These are phyloP conservation scores for Ophiocordyceps polyrhachis-furcata DNA, from an alignment of 2,329 filamentous ascomycete genomes.

Conservation along the genomic window DNA sequence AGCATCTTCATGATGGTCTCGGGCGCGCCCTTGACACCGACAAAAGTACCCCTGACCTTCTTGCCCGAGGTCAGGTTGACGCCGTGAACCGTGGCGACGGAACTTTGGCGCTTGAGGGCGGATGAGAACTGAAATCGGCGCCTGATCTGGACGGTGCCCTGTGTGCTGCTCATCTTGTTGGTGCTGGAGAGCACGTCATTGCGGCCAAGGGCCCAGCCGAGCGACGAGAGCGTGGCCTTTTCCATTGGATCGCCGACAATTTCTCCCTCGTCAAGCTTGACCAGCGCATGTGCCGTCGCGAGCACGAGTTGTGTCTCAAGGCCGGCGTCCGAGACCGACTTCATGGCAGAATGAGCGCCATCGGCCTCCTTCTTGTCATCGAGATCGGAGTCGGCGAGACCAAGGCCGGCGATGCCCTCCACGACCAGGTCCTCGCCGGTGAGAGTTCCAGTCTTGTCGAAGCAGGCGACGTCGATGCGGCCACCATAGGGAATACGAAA, in stretches of 20 bases:
- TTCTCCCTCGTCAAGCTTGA: constrained; percentile 91
- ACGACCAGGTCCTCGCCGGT: constrained; percentile 95
- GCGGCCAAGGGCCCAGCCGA: constrained; percentile 83
- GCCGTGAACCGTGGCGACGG: constrained; percentile 65
- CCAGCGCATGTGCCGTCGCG: constrained; percentile 84
- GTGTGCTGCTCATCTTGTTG: constrained; percentile 15
- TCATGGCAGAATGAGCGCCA: constrained; percentile 67
- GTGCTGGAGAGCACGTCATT: constrained; percentile 66
- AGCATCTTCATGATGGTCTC: constrained; percentile 96
- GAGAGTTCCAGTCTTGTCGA: constrained; percentile 94
- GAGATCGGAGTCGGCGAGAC: constrained; percentile 48
- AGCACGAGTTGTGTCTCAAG: constrained; percentile 82
- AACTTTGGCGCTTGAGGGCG: constrained; percentile 86
- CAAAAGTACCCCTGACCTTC: constrained; percentile 72
- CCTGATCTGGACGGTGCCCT: constrained; percentile 78
- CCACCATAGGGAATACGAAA: constrained; percentile 96
- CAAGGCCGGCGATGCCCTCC: constrained; percentile 84
- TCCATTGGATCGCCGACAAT: constrained; percentile 98
- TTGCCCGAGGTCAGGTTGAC: constrained; percentile 54
- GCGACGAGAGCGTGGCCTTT: constrained; percentile 75
- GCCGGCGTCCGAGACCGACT: constrained; percentile 47
- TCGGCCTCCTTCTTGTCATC: constrained; percentile 50
- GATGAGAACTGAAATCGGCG: constrained; percentile 98
- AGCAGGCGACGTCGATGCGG: constrained; percentile 89
- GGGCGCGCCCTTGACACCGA: constrained; percentile 88